These are phyloP conservation scores for Trichoderma brevicompactum DNA, from an alignment of 2,329 filamentous ascomycete species.

Conservation along the genomic window DNA sequence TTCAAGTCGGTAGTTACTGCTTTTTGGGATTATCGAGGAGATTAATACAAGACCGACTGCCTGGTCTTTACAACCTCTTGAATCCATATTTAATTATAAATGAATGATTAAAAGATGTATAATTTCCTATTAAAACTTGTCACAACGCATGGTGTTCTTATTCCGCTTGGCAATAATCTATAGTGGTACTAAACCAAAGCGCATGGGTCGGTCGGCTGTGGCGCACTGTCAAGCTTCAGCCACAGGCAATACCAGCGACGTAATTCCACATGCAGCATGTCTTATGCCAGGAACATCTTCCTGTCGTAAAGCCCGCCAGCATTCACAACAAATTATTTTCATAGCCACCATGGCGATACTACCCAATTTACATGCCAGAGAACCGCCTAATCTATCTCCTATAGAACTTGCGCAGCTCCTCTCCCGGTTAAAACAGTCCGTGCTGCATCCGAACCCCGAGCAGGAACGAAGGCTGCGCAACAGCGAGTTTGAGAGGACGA, in stretches of 20 bases:
- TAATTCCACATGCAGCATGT: slow-evolving; percentile 21
- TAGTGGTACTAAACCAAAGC: not conserved
- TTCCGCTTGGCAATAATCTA: not conserved
- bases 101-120: too few species aligned
- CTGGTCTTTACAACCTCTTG: too few species aligned
- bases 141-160: too few species aligned
- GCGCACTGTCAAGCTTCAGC: slow-evolving; percentile 37
- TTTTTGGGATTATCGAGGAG: too few species aligned
- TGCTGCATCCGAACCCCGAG: slow-evolving; percentile 65
- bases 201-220: slow-evolving; percentile 31
- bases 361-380: not conserved
- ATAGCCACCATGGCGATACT: slow-evolving; percentile 17
- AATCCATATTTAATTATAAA: too few species aligned
- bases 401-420: slow-evolving; percentile 67
- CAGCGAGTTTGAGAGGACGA: slow-evolving; percentile 67
- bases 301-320: slow-evolving; percentile 14
- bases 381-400: slow-evolving; percentile 38
- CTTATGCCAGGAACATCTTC: slow-evolving; percentile 1
- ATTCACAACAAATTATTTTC: not conserved
- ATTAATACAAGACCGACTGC: too few species aligned
- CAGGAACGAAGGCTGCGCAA: slow-evolving; percentile 60
- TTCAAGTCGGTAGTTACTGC: not conserved
- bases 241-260: slow-evolving; percentile 31
- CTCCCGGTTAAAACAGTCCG: slow-evolving; percentile 64
- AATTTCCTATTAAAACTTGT: too few species aligned